Evolutionary conservation across 257 asterid genomes (phyloP).

Genomic region (Jasminum sambac): DNA sequence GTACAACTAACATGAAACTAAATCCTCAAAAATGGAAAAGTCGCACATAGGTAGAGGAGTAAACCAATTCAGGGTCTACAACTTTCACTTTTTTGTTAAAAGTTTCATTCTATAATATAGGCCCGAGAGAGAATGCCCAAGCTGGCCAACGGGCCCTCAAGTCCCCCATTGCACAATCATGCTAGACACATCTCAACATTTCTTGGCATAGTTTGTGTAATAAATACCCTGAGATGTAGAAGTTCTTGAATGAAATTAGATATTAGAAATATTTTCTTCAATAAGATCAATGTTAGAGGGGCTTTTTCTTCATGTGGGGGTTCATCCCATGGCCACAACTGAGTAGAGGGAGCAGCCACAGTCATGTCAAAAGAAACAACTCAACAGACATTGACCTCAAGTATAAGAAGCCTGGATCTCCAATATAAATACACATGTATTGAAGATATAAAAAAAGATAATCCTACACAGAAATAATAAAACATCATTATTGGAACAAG

Average conservation of each 20-base stretch:
- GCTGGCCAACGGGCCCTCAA: neutral
- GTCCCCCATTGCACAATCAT: neutral
- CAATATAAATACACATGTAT: neutral
- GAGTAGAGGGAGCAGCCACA: neutral
- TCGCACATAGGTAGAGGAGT: neutral
- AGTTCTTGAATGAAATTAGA: too few species aligned
- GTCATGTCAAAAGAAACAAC: constrained; percentile 33
- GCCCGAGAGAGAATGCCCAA: neutral
- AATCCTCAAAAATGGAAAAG: neutral
- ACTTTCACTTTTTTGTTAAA: neutral
- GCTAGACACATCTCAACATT: neutral
- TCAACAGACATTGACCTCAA: constrained; percentile 30
- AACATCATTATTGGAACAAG: constrained; percentile 38
- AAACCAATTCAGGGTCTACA: neutral
- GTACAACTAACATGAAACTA: too few species aligned
- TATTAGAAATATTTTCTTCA: too few species aligned
- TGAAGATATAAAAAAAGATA: constrained; percentile 23
- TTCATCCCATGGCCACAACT: neutral
- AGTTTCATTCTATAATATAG: neutral
- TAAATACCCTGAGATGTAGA: too few species aligned
- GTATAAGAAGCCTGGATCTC: constrained; percentile 35
- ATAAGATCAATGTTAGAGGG: neutral
- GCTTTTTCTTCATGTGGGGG: neutral
- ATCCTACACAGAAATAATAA: constrained; percentile 25
- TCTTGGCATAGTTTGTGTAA: neutral